Conservation (phyloP, 306 rosid genomes). For the Calophaca sinica region DNA sequence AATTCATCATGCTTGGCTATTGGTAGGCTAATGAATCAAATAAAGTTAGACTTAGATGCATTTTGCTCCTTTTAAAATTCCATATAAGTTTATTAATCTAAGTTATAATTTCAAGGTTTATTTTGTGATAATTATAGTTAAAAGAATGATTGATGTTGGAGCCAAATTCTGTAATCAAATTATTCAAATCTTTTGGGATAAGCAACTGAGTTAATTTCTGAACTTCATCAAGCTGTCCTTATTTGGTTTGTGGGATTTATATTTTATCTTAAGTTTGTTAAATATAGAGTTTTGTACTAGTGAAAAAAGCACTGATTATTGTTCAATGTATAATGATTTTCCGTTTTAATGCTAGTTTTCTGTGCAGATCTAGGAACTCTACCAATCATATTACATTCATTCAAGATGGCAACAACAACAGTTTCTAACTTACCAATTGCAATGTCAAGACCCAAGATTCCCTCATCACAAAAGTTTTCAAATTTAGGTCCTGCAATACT, state of each 20-base stretch:
- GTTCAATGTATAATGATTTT: conserved; percentile 15
- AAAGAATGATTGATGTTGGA: conserved; percentile 25
- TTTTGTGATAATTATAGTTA: conserved; percentile 32
- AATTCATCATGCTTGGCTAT: not conserved
- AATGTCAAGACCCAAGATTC: conserved; percentile 58
- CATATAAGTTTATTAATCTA: not conserved
- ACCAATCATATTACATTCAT: conserved; percentile 44
- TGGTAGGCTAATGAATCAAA: conserved; percentile 3
- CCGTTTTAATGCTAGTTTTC: conserved; percentile 31
- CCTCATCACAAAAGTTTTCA: conserved; percentile 55
- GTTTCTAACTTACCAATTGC: conserved; percentile 74
- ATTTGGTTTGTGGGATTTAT: not conserved
- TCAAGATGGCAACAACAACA: conserved; percentile 72
- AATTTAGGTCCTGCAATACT: conserved; percentile 47
- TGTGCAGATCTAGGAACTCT: conserved; percentile 50
- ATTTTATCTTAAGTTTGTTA: not conserved
- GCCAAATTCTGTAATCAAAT: not conserved
- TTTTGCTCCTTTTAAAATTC: not conserved
- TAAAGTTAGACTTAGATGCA: conserved; percentile 6
- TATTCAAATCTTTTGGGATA: not conserved
- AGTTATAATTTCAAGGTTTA: conserved; percentile 10
- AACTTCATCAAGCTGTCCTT: conserved; percentile 10
- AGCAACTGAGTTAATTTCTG: not conserved
- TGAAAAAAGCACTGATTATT: conserved; percentile 1
- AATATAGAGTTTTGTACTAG: not conserved